Evolutionary conservation across 345 rosid species (phyloP), one percentile per base, ranked within the genome.

Genomic region (Erysimum cheiranthoides): DNA sequence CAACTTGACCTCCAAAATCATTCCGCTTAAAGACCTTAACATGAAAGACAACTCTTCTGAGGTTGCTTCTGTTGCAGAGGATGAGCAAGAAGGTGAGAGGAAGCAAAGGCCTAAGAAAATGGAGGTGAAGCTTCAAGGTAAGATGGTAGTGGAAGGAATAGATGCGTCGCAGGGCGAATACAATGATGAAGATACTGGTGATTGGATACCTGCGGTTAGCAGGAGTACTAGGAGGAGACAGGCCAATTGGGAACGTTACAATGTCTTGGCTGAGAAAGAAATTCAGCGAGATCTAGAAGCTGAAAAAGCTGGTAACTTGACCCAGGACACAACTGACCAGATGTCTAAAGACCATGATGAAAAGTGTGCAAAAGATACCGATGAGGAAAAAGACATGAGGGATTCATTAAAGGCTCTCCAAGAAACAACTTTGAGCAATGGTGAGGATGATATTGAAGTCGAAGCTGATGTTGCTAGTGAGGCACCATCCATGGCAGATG

Each of bases 191-290:
- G 77, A 85, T 73, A 77, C 77, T 60, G 85, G 85, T 85, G 94
- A 88, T 68, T 95, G 97, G 97, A 78, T 35, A 81, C 99, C 93
- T 73, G 96, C 96, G 28, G 99, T 92, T 21, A 89, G 99, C 82
- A 85, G 93, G 60, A 89, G 98, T 77, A 90, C 99, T 63, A 96
- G 89, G 46, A 87, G 94, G 73, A 87, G 98, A 79, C 86, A 88
- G 82, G 93, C 89, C 5, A 89, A 84, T 61, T 84, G 88, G 53
- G 98, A 88, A 64, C 67, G 80, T 34, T 35, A 69, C 52, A 84
- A 79, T 50, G 84, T 87, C 3, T 75, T 85, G 67, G 80, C 80
- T 52, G 90, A 90, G 71, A 83, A 84, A 78, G 98, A 91, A 36
- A 57, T 79, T 57, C 84, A 80, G 77, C 82, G 76, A 70, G 92